Evolutionary conservation across 495 filamentous ascomycete species (phyloP).

Genomic region (Penicillium nucicola): DNA sequence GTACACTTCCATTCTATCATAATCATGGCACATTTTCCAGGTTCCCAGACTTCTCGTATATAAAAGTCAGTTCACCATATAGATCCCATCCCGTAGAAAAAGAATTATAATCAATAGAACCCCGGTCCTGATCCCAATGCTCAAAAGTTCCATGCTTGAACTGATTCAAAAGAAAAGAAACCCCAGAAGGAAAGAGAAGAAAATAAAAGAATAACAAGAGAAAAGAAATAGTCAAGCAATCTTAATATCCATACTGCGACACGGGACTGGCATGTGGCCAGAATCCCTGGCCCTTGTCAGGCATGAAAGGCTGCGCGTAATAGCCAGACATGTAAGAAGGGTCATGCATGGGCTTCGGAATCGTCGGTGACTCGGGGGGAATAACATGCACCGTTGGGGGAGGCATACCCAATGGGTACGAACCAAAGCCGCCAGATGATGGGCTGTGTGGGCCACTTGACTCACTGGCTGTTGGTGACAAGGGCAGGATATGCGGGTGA

Average conservation of each 20-base stretch:
- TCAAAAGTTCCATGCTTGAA: neutral
- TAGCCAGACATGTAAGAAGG: constrained; percentile 12
- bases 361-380: constrained; percentile 1
- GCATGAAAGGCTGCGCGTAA: constrained; percentile 12
- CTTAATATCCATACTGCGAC: constrained; percentile 20
- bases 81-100: neutral
- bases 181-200: neutral
- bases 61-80: neutral
- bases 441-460: constrained; percentile 26
- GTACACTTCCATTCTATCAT: neutral
- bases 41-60: neutral
- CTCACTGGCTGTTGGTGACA: constrained; percentile 21
- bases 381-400: constrained; percentile 3
- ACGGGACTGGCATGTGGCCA: constrained; percentile 13
- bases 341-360: constrained; percentile 11
- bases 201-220: neutral
- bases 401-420: constrained; percentile 10
- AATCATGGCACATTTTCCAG: neutral
- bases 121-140: neutral
- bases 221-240: neutral
- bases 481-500: constrained; percentile 4
- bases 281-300: constrained; percentile 13
- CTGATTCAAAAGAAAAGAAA: neutral
- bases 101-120: neutral
- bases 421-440: constrained; percentile 4